These are phyloP conservation scores for Crithidia acanthocephali DNA, from an alignment of 208 protist species.

Conservation along the genomic window DNA sequence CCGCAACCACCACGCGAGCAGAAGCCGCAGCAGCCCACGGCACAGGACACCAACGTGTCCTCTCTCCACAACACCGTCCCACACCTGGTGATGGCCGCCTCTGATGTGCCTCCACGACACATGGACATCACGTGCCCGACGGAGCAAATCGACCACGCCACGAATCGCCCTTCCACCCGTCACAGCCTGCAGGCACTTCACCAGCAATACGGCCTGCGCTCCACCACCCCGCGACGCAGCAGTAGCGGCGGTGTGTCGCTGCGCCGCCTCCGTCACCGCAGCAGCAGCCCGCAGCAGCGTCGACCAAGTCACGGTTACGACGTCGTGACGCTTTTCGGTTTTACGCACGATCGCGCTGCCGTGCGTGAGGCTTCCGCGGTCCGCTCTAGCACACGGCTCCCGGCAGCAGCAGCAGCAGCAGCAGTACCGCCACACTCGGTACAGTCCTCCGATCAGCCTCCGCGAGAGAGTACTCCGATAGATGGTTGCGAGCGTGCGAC, in stretches of 20 bases:
- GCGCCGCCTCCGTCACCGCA: neutral
- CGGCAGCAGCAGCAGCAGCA: neutral
- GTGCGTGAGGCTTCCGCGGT: neutral
- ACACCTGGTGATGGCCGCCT: neutral
- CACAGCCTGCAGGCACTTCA: neutral
- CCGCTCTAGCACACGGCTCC: neutral
- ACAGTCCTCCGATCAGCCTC: neutral
- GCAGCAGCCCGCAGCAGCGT: neutral
- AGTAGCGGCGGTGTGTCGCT: conserved; percentile 13
- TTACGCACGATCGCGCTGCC: neutral
- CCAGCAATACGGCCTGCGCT: neutral
- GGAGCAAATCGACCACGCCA: neutral
- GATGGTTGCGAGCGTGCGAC: neutral
- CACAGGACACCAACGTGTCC: neutral
- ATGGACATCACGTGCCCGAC: neutral
- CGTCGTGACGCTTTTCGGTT: conserved; percentile 6
- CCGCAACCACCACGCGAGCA: neutral
- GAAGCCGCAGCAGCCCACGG: neutral
- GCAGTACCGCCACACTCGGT: neutral
- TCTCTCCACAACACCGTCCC: neutral
- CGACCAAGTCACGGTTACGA: conserved; percentile 2
- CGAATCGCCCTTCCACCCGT: neutral
- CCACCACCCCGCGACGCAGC: neutral
- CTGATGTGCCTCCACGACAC: neutral
- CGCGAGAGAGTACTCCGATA: neutral